Base-by-base conservation (phyloP, 2,329 filamentous ascomycete species). In the Epichloe uncinata region DNA sequence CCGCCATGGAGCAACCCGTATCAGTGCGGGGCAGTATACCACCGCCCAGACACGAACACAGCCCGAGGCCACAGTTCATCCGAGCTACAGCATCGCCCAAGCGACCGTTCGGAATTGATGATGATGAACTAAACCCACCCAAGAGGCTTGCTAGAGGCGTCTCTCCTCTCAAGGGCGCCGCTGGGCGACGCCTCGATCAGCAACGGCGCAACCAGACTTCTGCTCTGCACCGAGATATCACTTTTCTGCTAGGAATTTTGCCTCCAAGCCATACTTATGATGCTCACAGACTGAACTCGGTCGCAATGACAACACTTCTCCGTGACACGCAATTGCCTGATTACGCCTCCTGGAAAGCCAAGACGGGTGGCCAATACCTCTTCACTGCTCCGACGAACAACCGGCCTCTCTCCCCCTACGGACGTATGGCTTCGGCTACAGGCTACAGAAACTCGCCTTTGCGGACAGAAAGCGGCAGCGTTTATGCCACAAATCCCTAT, bases 111-210 rank as follows among this genome's bases (percentile, higher is more conserved):
- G 78, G 75, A 2, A 56, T 64, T 11, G 86, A 90, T 51, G 89
- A 95, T 40, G 84, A 87, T 37, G 82, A 84, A 53, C 70, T 75
- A 37, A 81, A 81, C 56, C 84, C 86, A 18, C 87, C 89, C 1
- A 86, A 90, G 57, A 96, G 97, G 65, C 77, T 96, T 47, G 79
- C 84, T 45, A 82, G 94, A 42, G 90, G 85, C n/a, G 89, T 87
- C 50, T 97, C 91, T 5, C 93, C 94, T 0, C 75, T 97, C 37
- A 98, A 97, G 64, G 88, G 88, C 13, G 87, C 87, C 1, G 88
- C 91, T 37, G 87, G 88, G 26, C 83, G 90, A 50, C 83, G 90
- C 36, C 74, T 94, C 20, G 87, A 93, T 59, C 85, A 93, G 62
- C 82, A 87, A 62, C 77, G 80, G 47, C 74, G 81, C 5, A 80